Conservation (phyloP, 805 yeast species). For the Candida jianshihensis region DNA sequence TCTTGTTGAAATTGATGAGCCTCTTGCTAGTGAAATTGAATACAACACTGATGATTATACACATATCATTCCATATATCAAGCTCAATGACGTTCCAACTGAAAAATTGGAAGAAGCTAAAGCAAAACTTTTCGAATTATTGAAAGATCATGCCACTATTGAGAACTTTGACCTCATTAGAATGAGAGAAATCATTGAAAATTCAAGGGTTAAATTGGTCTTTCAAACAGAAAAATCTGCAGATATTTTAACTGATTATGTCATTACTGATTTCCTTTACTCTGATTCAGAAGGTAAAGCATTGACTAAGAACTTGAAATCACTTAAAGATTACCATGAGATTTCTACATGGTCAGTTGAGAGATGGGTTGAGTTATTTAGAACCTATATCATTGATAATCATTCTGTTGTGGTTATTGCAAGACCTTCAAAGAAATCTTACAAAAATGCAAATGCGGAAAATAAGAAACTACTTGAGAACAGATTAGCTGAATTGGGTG, state of each 20-base stretch:
- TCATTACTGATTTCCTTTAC: conserved; percentile 74
- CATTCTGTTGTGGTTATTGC: conserved; percentile 63
- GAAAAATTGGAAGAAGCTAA: conserved; percentile 51
- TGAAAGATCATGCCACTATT: conserved; percentile 45
- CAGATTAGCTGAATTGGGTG: conserved; percentile 48
- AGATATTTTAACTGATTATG: conserved; percentile 52
- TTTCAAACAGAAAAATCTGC: conserved; percentile 59
- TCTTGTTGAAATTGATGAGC: conserved; percentile 76
- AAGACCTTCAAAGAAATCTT: conserved; percentile 59
- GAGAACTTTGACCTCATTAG: conserved; percentile 53
- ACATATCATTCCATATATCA: conserved; percentile 47
- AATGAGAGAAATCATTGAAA: conserved; percentile 62
- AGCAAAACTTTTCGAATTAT: conserved; percentile 38
- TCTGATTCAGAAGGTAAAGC: conserved; percentile 59
- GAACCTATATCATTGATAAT: conserved; percentile 49
- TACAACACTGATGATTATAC: conserved; percentile 70
- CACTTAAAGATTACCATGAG: conserved; percentile 45
- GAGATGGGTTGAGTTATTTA: conserved; percentile 59
- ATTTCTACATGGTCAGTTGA: conserved; percentile 54
- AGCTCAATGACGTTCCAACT: conserved; percentile 71
- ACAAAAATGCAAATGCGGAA: conserved; percentile 43
- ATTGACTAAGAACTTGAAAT: conserved; percentile 46
- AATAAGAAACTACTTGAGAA: conserved; percentile 42
- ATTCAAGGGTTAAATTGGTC: conserved; percentile 53
- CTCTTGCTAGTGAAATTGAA: conserved; percentile 66